Evolutionary conservation across 257 asterid genomes (phyloP), one percentile per base, ranked within the genome.

Genomic region (Striga asiatica): DNA sequence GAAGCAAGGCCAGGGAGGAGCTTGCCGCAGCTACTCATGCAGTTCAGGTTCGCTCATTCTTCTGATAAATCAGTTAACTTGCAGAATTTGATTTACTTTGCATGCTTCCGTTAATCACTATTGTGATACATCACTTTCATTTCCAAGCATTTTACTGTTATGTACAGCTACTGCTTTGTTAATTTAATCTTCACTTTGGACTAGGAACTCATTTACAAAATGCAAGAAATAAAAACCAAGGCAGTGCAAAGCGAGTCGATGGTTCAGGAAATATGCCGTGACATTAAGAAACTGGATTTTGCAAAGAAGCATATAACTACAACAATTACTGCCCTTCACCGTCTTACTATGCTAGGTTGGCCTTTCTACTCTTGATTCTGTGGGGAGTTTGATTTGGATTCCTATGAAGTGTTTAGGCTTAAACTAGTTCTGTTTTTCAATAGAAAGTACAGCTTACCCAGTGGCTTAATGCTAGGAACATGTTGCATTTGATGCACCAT

Each of bases 211-310:
- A 80, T 87, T 83, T 56, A 75, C 72, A 91, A 91, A 78, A 82
- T 87, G 75, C 85, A 93, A 78, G 98, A 91, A 77, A 91, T 91
- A 48, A 91, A 91, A 77, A 80, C 82, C 62, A 91, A 91, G 65
- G 98, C 98, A 57, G 96, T 87, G 78, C 98, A 91, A 82, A 91
- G 96, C 71, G 98, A 91, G 79, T 82, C 95, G 58, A 91, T 91
- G 98, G 98, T 91, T 73, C 98, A 91, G 79, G 98, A 91, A 80
- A 91, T 91, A 64, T 91, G 98, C 52, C 98, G 98, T 56, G 98
- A 91, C 69, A 91, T 91, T 74, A 91, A 91, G 84, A 91, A 91
- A 74, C 76, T 91, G 54, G 98, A 91, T 85, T 91, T 91, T 70
- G 96, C 98, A 18, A 91, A 91, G 82, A 91, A 91, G 79, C 95